Evolutionary conservation across 768 basidiomycete species (phyloP).

Genomic region (Boletus reticulatus): DNA sequence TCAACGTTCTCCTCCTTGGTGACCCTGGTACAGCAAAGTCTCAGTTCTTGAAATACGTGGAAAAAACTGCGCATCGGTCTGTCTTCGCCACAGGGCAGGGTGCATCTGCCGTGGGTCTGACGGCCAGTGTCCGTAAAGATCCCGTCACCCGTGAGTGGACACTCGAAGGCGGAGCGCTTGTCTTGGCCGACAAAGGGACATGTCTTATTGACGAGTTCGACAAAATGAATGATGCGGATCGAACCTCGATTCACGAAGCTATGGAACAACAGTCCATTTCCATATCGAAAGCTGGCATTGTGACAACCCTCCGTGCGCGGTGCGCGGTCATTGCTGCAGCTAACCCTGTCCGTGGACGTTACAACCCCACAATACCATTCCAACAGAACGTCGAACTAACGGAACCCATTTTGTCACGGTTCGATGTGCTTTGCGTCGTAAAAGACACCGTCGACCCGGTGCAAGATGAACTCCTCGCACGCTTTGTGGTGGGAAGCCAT

Average conservation of each 20-base stretch:
- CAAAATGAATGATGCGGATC: conserved; percentile 99
- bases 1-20: conserved; percentile 93
- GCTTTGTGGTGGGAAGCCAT: conserved; percentile 98
- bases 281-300: conserved; percentile 98
- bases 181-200: conserved; percentile 97
- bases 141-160: conserved; percentile 98
- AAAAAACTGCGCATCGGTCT: conserved; percentile 96
- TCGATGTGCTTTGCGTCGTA: conserved; percentile 97
- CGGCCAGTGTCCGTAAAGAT: conserved; percentile 98
- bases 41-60: conserved; percentile 97
- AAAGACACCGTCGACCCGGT: conserved; percentile 98
- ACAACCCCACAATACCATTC: conserved; percentile 98
- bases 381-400: conserved; percentile 98
- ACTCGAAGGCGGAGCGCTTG: conserved; percentile 94
- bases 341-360: conserved; percentile 94
- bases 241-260: conserved; percentile 98
- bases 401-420: conserved; percentile 96
- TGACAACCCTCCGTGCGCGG: conserved; percentile 95
- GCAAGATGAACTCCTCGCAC: conserved; percentile 92
- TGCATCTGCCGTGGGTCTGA: conserved; percentile 96
- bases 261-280: conserved; percentile 99
- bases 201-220: conserved; percentile 99
- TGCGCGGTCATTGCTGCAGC: conserved; percentile 98
- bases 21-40: conserved; percentile 99
- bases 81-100: conserved; percentile 99